These are phyloP conservation scores for Ehretia macrophylla DNA, from an alignment of 257 asterid genomes.

Conservation along the genomic window DNA sequence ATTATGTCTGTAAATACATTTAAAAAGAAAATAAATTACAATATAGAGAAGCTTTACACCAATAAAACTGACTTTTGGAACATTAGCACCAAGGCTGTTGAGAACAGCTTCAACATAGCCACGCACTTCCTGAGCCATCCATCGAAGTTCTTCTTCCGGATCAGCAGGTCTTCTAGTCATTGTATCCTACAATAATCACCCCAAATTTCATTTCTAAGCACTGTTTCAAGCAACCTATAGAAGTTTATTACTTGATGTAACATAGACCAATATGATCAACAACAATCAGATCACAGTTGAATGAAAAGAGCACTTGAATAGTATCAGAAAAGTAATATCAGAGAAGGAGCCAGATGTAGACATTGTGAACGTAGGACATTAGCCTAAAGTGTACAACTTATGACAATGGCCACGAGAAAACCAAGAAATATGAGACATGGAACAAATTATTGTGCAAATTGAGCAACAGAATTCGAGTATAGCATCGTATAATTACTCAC, in stretches of 20 bases:
- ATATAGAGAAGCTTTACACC: slow-evolving; percentile 1
- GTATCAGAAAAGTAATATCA: too few relatives aligned
- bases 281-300: too few relatives aligned
- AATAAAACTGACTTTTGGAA: slow-evolving; percentile 64
- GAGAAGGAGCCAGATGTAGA: too few relatives aligned
- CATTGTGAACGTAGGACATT: too few relatives aligned
- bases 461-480: neutral
- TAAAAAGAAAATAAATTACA: neutral
- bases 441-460: neutral
- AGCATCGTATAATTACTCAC: slow-evolving; percentile 42
- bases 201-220: neutral
- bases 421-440: too few relatives aligned
- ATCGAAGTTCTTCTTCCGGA: slow-evolving; percentile 94
- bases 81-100: slow-evolving; percentile 93
- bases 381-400: too few relatives aligned
- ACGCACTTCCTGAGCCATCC: slow-evolving; percentile 99
- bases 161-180: slow-evolving; percentile 85
- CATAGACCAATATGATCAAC: too few relatives aligned
- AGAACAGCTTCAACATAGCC: slow-evolving; percentile 97
- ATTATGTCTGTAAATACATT: neutral
- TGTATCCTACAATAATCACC: slow-evolving; percentile 49
- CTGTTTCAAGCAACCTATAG: too few relatives aligned
- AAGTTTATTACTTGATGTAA: too few relatives aligned
- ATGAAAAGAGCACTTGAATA: too few relatives aligned
- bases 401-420: too few relatives aligned